Conservation (phyloP, 208 protist genomes). For the Strigomonas galati region DNA sequence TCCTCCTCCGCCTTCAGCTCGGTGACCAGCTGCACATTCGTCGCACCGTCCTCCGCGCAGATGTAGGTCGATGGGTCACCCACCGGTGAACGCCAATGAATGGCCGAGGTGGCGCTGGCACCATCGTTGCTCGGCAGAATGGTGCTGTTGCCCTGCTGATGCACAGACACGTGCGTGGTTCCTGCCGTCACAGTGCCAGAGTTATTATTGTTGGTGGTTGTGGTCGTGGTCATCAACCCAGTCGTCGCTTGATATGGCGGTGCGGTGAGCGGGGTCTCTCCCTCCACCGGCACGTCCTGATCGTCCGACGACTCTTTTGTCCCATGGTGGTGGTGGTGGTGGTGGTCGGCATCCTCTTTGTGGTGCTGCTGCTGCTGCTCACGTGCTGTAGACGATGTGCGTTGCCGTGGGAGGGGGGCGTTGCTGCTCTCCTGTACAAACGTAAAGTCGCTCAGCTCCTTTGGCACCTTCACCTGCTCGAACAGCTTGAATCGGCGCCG, state of each 20-base stretch:
- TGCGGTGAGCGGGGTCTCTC: neutral
- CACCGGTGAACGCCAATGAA: no score
- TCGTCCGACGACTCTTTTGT: neutral
- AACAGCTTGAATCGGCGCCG: neutral
- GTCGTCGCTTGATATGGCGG: neutral
- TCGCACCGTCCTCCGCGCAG: no score
- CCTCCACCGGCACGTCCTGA: neutral
- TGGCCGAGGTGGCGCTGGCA: no score
- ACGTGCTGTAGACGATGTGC: neutral
- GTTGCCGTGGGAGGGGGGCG: neutral
- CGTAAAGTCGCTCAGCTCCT: neutral
- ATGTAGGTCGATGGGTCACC: no score
- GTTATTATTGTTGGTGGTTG: neutral
- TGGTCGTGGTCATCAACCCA: neutral
- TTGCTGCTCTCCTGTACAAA: neutral
- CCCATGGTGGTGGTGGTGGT: neutral
- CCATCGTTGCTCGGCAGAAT: no score
- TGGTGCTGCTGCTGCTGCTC: conserved; percentile 3
- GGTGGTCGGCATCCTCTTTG: neutral
- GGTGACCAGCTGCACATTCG: no score
- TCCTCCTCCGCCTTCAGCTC: no score
- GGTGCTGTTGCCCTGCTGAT: no score
- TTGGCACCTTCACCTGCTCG: neutral
- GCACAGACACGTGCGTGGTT: no score
- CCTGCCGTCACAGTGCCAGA: neutral